Conservation (phyloP, 352 stramenopile species). For the Hyaloperonospora brassicae region DNA sequence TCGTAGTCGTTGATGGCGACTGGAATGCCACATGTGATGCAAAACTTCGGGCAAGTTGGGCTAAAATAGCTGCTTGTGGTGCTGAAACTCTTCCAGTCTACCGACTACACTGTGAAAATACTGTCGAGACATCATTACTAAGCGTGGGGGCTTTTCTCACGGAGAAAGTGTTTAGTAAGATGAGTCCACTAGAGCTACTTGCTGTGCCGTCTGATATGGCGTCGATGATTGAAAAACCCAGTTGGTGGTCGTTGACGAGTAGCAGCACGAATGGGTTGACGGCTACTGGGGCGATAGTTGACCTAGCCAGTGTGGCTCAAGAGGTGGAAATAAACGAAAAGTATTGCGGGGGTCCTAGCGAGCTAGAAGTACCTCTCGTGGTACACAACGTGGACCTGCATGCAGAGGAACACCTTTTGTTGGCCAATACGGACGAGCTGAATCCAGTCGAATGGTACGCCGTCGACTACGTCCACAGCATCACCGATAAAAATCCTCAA, state of each 20-base stretch:
- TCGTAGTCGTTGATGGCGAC: conserved; percentile 76
- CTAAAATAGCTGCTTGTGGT: conserved; percentile 44
- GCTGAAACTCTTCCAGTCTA: conserved; percentile 55
- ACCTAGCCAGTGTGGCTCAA: conserved; percentile 25
- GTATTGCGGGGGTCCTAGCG: conserved; percentile 34
- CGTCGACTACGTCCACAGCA: conserved; percentile 60
- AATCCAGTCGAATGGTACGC: conserved; percentile 82
- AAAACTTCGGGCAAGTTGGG: conserved; percentile 74
- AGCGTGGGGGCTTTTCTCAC: conserved; percentile 59
- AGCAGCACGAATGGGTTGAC: conserved; percentile 27
- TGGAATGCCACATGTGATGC: conserved; percentile 76
- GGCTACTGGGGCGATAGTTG: conserved; percentile 18
- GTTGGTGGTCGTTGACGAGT: conserved; percentile 51
- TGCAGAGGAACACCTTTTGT: conserved; percentile 70
- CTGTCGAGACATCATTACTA: conserved; percentile 67
- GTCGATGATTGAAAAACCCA: conserved; percentile 51
- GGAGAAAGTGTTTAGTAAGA: conserved; percentile 75
- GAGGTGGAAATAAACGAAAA: conserved; percentile 39
- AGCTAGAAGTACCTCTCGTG: conserved; percentile 40
- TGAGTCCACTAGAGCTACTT: conserved; percentile 63
- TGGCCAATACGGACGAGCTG: conserved; percentile 77
- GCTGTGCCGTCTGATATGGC: conserved; percentile 41
- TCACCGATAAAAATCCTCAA: conserved; percentile 53
- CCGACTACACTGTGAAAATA: conserved; percentile 74
- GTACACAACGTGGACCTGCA: conserved; percentile 67